These are phyloP conservation scores for Exophiala bonariae DNA, from an alignment of 2,329 filamentous ascomycete species.

Conservation along the genomic window DNA sequence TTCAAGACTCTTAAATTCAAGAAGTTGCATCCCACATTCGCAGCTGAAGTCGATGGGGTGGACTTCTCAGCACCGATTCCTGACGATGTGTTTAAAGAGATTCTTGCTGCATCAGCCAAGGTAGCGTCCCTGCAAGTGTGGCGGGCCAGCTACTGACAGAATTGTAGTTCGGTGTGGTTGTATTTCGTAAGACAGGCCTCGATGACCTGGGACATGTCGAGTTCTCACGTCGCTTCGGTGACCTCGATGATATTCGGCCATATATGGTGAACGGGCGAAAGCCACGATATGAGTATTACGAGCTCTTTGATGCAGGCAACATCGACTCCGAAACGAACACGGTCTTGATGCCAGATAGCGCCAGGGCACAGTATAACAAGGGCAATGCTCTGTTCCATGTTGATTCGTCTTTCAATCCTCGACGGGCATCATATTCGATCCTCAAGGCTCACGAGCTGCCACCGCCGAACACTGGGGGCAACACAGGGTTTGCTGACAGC, in stretches of 20 bases:
- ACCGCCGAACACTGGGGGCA: slow-evolving; percentile 48
- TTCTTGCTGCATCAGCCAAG: slow-evolving; percentile 35
- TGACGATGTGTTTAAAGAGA: slow-evolving; percentile 36
- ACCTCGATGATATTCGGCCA: slow-evolving; percentile 56
- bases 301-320: slow-evolving; percentile 61
- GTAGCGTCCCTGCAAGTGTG: too few relatives aligned
- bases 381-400: slow-evolving; percentile 56
- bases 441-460: slow-evolving; percentile 53
- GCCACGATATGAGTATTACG: slow-evolving; percentile 48
- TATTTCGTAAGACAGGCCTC: slow-evolving; percentile 2
- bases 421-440: slow-evolving; percentile 53
- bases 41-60: too few relatives aligned
- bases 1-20: slow-evolving; percentile 18
- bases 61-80: slow-evolving; percentile 2
- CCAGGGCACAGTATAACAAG: slow-evolving; percentile 25
- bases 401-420: slow-evolving; percentile 58
- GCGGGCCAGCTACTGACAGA: not conserved
- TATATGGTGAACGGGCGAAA: slow-evolving; percentile 49
- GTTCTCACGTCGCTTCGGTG: slow-evolving; percentile 20
- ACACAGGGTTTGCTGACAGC: slow-evolving; percentile 56
- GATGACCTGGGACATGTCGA: not conserved
- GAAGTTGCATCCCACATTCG: slow-evolving; percentile 24
- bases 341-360: slow-evolving; percentile 39
- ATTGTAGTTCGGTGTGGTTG: not conserved
- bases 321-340: slow-evolving; percentile 48